Conservation (phyloP, 495 filamentous ascomycete genomes). For the Aspergillus sparsus region DNA sequence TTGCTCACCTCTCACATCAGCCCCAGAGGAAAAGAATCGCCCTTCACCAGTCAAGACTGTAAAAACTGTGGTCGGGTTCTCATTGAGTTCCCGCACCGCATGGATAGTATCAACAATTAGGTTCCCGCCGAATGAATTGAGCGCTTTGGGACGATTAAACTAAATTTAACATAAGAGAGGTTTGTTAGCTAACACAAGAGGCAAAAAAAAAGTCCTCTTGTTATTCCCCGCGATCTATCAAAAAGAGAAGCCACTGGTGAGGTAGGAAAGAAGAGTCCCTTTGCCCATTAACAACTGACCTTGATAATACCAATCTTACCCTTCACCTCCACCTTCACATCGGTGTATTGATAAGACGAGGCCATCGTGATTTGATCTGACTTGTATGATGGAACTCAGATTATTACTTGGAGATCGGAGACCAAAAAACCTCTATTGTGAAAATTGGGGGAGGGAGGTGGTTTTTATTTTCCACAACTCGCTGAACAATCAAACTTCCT, state of each 20-base stretch:
- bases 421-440: too few relatives aligned
- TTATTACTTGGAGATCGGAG: too few relatives aligned
- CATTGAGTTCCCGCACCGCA: slow-evolving; percentile 25
- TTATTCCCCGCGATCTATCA: too few relatives aligned
- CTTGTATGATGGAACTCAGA: too few relatives aligned
- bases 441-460: too few relatives aligned
- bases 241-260: neutral
- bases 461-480: too few relatives aligned
- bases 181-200: too few relatives aligned
- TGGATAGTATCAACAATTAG: slow-evolving; percentile 22
- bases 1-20: slow-evolving; percentile 19
- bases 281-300: slow-evolving; percentile 3
- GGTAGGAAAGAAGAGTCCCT: too few relatives aligned
- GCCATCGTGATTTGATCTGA: too few relatives aligned
- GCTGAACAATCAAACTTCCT: too few relatives aligned
- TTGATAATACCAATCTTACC: slow-evolving; percentile 28
- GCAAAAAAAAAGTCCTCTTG: too few relatives aligned
- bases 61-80: slow-evolving; percentile 23
- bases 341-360: slow-evolving; percentile 15
- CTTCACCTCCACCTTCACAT: slow-evolving; percentile 21
- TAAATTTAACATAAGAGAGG: neutral
- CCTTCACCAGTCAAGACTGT: slow-evolving; percentile 29
- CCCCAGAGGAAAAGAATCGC: slow-evolving; percentile 28
- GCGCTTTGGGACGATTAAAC: slow-evolving; percentile 21
- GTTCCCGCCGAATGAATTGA: slow-evolving; percentile 22